Evolutionary conservation across 306 rosid species (phyloP).

Genomic region (Dryas drummondii): DNA sequence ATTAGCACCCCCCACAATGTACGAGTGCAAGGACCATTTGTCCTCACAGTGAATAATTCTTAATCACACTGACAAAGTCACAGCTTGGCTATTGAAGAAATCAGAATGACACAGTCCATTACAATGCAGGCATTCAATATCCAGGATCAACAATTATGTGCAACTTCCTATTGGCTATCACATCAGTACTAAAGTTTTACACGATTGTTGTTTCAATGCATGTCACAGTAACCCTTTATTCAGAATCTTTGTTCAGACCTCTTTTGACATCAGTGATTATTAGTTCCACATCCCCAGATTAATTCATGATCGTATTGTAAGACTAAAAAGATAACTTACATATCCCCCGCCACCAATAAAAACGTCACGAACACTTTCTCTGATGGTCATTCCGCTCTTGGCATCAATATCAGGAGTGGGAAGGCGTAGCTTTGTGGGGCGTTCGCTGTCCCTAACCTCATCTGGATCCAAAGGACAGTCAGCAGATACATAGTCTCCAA

Average conservation of each 20-base stretch:
- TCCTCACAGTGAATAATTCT: background rate
- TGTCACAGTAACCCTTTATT: background rate
- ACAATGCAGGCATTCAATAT: background rate
- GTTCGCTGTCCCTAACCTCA: conserved; percentile 95
- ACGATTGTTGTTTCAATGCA: background rate
- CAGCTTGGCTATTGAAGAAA: too few species aligned
- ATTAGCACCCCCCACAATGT: background rate
- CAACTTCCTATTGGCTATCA: background rate
- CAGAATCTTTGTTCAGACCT: background rate
- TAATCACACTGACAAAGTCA: background rate
- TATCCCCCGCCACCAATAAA: conserved; percentile 86
- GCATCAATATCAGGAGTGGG: conserved; percentile 67
- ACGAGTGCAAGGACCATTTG: background rate
- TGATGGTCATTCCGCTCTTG: conserved; percentile 85
- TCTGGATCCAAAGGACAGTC: conserved; percentile 98
- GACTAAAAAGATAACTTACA: conserved; percentile 56
- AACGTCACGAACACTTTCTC: conserved; percentile 94
- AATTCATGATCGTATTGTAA: conserved; percentile 14
- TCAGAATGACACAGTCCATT: too few species aligned
- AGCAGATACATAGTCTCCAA: conserved; percentile 89
- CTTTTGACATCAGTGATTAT: background rate
- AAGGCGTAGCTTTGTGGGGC: conserved; percentile 94
- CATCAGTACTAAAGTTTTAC: background rate
- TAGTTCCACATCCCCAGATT: conserved; percentile 27
- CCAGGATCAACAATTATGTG: background rate